phyloP scores from a whole-genome alignment of 2,329 filamentous ascomycete genomes.

The Fusarium sp. region DNA sequence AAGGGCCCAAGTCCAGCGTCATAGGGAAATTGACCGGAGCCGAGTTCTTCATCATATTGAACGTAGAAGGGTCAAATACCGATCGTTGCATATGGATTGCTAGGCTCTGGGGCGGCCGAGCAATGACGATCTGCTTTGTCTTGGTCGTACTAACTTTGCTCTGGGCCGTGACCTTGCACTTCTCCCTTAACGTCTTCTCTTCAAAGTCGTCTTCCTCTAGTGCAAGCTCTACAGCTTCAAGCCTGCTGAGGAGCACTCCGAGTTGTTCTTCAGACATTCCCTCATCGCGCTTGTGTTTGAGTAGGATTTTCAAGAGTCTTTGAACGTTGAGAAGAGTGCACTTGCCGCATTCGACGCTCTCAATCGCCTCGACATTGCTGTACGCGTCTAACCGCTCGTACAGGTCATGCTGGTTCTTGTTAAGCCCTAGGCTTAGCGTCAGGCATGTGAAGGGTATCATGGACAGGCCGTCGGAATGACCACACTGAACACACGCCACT shows the following conservation, averaged over 20 bases:
- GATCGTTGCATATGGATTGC: constrained; percentile 93
- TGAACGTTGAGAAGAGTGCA: constrained; percentile 82
- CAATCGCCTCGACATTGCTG: constrained; percentile 86
- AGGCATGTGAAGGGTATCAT: constrained; percentile 96
- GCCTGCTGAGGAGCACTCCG: constrained; percentile 66
- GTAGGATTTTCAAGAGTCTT: constrained; percentile 63
- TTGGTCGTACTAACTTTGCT: constrained; percentile 85
- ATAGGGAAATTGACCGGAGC: constrained; percentile 84
- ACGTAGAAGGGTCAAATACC: constrained; percentile 88
- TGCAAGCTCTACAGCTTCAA: constrained; percentile 78
- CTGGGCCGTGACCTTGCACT: constrained; percentile 77
- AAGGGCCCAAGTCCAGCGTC: constrained; percentile 82
- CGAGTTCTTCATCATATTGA: constrained; percentile 86
- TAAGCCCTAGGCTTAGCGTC: constrained; percentile 83
- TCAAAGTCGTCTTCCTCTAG: constrained; percentile 87
- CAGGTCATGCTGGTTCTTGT: constrained; percentile 76
- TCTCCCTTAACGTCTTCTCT: constrained; percentile 74
- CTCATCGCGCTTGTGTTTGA: constrained; percentile 57
- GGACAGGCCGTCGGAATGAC: constrained; percentile 88
- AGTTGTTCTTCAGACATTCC: constrained; percentile 65
- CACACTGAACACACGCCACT: constrained; percentile 88
- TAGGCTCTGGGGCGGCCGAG: constrained; percentile 84
- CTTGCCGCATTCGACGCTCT: constrained; percentile 91
- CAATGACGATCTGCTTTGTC: constrained; percentile 90
- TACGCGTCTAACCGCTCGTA: constrained; percentile 88